phyloP scores from a whole-genome alignment of 2,329 filamentous ascomycete genomes.

The Akanthomyces lecanii region DNA sequence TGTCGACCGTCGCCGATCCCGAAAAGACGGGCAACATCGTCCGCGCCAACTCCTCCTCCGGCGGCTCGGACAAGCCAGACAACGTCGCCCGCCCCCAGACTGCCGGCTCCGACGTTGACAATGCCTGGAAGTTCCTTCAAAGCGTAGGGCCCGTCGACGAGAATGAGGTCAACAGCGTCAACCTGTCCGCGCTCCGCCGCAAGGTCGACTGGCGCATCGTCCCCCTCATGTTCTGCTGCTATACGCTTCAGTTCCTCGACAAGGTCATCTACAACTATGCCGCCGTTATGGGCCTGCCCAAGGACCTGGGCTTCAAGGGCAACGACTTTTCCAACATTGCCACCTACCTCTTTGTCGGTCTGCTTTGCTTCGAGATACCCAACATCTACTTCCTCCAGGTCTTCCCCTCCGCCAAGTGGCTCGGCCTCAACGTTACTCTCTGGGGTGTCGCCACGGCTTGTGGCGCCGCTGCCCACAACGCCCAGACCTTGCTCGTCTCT shows the following conservation, averaged over 20 bases:
- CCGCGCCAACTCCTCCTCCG: constrained; percentile 9
- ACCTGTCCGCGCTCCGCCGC: constrained; percentile 45
- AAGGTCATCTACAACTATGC: constrained; percentile 64
- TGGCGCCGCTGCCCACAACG: constrained; percentile 50
- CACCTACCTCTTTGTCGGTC: constrained; percentile 60
- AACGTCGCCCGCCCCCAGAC: constrained; percentile 8
- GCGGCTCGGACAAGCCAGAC: constrained; percentile 18
- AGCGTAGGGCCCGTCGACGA: constrained; percentile 36
- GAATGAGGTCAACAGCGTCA: constrained; percentile 31
- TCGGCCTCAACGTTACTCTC: constrained; percentile 53
- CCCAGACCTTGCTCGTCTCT: constrained; percentile 48
- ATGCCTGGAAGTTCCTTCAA: constrained; percentile 44
- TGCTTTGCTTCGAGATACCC: constrained; percentile 55
- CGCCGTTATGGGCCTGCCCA: constrained; percentile 59
- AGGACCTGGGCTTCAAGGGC: constrained; percentile 44
- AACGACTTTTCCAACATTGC: constrained; percentile 61
- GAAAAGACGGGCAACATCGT: constrained; percentile 16
- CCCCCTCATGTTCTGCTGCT: constrained; percentile 58
- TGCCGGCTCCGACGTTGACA: constrained; percentile 33
- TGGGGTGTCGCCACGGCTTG: constrained; percentile 56
- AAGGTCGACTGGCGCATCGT: constrained; percentile 58
- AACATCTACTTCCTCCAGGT: constrained; percentile 58
- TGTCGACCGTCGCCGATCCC: constrained; percentile 21
- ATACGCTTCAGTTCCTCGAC: constrained; percentile 61
- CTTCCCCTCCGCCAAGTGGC: constrained; percentile 57